phyloP scores from a whole-genome alignment of 225 moss, liverwort and hornwort species.

The Pseudisothecium myosuroides region DNA sequence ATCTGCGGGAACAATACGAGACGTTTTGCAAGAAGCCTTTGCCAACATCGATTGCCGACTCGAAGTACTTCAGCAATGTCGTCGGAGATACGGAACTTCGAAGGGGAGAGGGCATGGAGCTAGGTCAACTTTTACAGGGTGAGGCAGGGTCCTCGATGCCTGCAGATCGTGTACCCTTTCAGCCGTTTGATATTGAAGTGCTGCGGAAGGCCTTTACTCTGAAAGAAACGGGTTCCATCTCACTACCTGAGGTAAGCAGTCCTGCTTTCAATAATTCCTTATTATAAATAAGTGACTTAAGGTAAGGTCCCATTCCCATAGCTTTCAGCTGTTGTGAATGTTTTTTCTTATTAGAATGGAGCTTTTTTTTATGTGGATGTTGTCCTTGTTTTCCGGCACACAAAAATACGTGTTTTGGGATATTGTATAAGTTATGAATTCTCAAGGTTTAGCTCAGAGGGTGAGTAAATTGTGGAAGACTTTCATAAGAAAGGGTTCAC shows the following conservation, averaged over 20 bases:
- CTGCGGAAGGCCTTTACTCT: conserved; percentile 84
- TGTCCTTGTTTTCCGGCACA: not conserved
- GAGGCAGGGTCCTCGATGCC: conserved; percentile 34
- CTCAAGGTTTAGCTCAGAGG: not conserved
- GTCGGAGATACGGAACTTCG: conserved; percentile 80
- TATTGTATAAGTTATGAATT: not conserved
- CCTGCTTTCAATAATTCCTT: not conserved
- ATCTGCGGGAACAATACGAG: conserved; percentile 65
- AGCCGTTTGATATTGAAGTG: conserved; percentile 61
- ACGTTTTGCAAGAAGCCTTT: conserved; percentile 76
- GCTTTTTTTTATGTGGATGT: not conserved
- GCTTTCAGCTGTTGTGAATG: not conserved
- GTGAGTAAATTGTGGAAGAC: not conserved
- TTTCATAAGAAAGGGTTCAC: not conserved
- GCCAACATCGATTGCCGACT: conserved; percentile 59
- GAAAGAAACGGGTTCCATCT: conserved; percentile 57
- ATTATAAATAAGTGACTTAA: not conserved
- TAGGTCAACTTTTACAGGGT: conserved; percentile 54
- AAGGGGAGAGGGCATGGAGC: conserved; percentile 91
- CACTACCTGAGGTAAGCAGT: conserved; percentile 59
- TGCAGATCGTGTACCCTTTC: conserved; percentile 41
- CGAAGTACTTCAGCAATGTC: conserved; percentile 58
- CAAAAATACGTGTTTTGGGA: not conserved
- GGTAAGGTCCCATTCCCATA: not conserved
- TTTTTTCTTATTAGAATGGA: not conserved